Evolutionary conservation across 331 rosid species (phyloP).

Genomic region (Acacia pycnantha): DNA sequence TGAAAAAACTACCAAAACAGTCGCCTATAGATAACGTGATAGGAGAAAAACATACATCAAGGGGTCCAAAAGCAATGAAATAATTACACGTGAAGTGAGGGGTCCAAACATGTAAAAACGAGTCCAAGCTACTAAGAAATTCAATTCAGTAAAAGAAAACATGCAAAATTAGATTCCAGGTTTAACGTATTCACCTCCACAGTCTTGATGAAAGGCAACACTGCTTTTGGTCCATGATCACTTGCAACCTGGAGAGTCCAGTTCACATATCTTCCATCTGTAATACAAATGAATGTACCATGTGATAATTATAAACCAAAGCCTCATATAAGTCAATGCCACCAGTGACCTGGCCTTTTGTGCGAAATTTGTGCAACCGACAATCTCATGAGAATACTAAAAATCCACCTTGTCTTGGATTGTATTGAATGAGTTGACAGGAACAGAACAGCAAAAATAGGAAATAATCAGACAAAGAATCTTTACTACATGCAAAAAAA

Average conservation of each 20-base stretch:
- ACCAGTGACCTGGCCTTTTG: neutral
- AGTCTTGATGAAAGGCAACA: conserved; percentile 75
- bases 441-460: neutral
- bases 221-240: conserved; percentile 76
- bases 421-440: conserved; percentile 1
- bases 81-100: neutral
- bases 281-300: conserved; percentile 34
- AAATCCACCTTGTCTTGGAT: neutral
- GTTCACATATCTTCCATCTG: conserved; percentile 86
- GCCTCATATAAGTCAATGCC: neutral
- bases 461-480: conserved; percentile 4
- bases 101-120: neutral
- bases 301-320: conserved; percentile 14
- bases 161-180: conserved; percentile 18
- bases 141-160: neutral
- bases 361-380: neutral
- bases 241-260: conserved; percentile 91
- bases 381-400: neutral
- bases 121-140: neutral
- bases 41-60: neutral
- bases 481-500: neutral
- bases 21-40: neutral
- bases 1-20: neutral
- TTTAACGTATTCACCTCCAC: conserved; percentile 67
- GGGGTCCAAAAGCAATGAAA: neutral